Conservation (phyloP, 306 rosid genomes). For the Quercus variabilis region DNA sequence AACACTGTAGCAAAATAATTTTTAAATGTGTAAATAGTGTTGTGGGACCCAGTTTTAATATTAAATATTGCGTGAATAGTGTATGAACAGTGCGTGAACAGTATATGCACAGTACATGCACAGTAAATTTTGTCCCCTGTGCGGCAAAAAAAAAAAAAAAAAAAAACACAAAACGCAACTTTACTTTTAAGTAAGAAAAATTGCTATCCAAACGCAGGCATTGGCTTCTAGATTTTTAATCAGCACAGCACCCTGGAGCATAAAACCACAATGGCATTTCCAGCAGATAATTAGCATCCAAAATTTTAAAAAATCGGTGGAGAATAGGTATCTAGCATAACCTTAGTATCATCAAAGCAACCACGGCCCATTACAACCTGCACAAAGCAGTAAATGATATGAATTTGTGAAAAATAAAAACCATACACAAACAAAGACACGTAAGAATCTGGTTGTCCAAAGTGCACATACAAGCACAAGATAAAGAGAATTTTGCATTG, state of each 20-base stretch:
- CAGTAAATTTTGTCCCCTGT: too few species aligned
- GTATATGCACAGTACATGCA: too few species aligned
- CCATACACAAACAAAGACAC: background rate
- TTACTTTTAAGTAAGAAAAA: too few species aligned
- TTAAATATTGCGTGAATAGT: too few species aligned
- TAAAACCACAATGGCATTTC: slow-evolving; percentile 25
- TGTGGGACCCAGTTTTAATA: too few species aligned
- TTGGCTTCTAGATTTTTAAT: slow-evolving; percentile 75
- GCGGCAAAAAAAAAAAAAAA: too few species aligned
- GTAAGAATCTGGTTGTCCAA: background rate
- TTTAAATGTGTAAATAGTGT: too few species aligned
- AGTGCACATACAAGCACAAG: slow-evolving; percentile 9
- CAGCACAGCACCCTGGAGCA: slow-evolving; percentile 79
- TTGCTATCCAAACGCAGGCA: too few species aligned
- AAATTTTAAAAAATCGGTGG: slow-evolving; percentile 24
- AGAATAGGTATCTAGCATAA: slow-evolving; percentile 22
- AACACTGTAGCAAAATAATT: too few species aligned
- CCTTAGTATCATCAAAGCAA: slow-evolving; percentile 95
- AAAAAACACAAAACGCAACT: too few species aligned
- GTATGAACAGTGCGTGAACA: too few species aligned
- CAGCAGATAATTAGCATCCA: slow-evolving; percentile 2
- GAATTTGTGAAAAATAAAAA: slow-evolving; percentile 11
- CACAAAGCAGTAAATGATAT: slow-evolving; percentile 23
- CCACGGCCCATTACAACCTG: slow-evolving; percentile 86
- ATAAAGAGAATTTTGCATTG: background rate